Base-by-base conservation (phyloP, 2,329 filamentous ascomycete genomes). In the Calonectria pseudoreteaudii region DNA sequence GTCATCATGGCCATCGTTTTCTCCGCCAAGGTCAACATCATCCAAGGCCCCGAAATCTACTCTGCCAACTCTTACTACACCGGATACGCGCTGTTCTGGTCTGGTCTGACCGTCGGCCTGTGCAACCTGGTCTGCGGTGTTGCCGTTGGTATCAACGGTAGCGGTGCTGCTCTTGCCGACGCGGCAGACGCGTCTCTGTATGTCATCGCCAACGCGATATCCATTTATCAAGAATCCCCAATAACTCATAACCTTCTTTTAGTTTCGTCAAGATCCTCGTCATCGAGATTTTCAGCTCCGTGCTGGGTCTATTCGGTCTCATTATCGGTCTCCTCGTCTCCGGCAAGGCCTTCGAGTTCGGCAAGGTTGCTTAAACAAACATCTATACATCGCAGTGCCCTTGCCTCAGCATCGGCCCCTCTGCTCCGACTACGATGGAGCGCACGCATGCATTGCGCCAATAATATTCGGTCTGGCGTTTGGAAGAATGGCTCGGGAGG, bases 1-100 rank as follows among this genome's bases (percentile, higher is more conserved):
- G 96, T 99, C 86, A 99, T 99, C 87, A 99, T 99, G 95, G 94
- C 96, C 81, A 99, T 99, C 84, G 94, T 99, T 82, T 98, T 98
- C 88, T 97, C 96, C 56, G 91, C 96, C 75, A 98, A 98, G 86
- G 87, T 99, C 80, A 90, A 91, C 80, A 85, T 90, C 70, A 90
- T 97, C 36, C 83, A 88, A 53, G 90, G 90, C 71, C 91, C 93
- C 49, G 89, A 90, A 23, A 85, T 95, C 36, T 94, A 93, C 86
- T 93, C 93, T 16, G 92, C 91, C 67, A 92, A 91, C 84, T 95
- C 95, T 82, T 97, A 96, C 88, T 99, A 98, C 85, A 98, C 96
- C 30, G 97, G 97, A 78, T 99, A 93, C 84, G 96, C 97, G 41
- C 87, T 99, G 68, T 99, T 99, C 88, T 99, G 97, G 97, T 91